Evolutionary conservation across 768 basidiomycete species (phyloP).

Genomic region (Calvatia gigantea): DNA sequence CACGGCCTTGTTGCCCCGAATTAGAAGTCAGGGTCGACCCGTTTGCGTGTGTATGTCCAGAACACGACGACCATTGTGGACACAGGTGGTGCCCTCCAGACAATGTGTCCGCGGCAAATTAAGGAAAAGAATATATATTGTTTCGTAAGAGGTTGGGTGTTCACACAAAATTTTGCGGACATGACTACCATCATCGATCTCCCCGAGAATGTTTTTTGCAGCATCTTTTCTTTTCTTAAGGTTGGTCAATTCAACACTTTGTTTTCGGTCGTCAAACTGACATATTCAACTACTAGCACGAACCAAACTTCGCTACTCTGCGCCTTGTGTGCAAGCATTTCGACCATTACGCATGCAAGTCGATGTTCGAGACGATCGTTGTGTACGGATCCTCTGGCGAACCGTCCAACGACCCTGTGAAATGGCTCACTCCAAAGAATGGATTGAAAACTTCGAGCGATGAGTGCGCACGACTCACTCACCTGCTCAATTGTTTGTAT

Average conservation of each 20-base stretch:
- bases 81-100: background rate
- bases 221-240: constrained; percentile 1
- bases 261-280: background rate
- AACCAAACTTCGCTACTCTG: background rate
- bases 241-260: background rate
- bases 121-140: background rate
- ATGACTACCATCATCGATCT: constrained; percentile 8
- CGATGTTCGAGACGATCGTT: constrained; percentile 6
- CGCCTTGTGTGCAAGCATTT: constrained; percentile 1
- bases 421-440: background rate
- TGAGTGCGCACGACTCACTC: background rate
- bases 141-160: background rate
- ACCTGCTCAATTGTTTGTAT: constrained; percentile 3
- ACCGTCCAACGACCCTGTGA: background rate
- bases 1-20: constrained; percentile 2
- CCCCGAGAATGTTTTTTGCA: background rate
- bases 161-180: background rate
- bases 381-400: background rate
- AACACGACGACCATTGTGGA: constrained; percentile 3
- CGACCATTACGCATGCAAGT: background rate
- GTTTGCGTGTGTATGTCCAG: constrained; percentile 1
- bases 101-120: background rate
- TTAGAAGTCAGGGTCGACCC: background rate
- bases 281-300: background rate
- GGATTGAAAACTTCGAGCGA: background rate